Evolutionary conservation across 164 flowering plant species (phyloP).

Genomic region (Umbellularia californica): DNA sequence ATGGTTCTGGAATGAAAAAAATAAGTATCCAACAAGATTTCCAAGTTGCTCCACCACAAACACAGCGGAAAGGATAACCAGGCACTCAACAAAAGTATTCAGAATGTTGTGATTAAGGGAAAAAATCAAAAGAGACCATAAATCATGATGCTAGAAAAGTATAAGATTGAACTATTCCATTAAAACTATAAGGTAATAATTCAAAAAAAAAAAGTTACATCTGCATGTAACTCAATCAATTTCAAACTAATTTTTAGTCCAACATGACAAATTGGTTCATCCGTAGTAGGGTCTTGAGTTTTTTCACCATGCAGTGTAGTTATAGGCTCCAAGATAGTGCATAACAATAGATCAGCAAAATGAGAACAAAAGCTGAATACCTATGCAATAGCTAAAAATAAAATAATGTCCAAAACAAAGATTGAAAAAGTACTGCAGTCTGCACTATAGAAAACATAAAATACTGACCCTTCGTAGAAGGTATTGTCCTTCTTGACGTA

Average conservation of each 20-base stretch:
- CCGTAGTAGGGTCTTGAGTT: not conserved
- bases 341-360: not conserved
- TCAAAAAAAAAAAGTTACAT: not conserved
- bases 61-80: too few species aligned
- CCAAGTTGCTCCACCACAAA: too few species aligned
- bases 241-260: not conserved
- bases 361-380: not conserved
- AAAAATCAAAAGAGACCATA: too few species aligned
- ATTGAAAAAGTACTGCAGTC: not conserved
- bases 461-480: conserved; percentile 80
- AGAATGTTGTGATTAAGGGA: too few species aligned
- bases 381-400: not conserved
- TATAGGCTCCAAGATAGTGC: not conserved
- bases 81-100: too few species aligned
- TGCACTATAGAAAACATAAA: not conserved
- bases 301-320: not conserved
- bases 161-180: not conserved
- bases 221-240: not conserved
- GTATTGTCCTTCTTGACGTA: conserved; percentile 67
- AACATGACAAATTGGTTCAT: not conserved
- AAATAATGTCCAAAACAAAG: not conserved
- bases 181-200: not conserved
- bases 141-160: too few species aligned
- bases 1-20: too few species aligned
- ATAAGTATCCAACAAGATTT: too few species aligned